Evolutionary conservation across 2,329 filamentous ascomycete species (phyloP).

Genomic region (Claviceps capensis): DNA sequence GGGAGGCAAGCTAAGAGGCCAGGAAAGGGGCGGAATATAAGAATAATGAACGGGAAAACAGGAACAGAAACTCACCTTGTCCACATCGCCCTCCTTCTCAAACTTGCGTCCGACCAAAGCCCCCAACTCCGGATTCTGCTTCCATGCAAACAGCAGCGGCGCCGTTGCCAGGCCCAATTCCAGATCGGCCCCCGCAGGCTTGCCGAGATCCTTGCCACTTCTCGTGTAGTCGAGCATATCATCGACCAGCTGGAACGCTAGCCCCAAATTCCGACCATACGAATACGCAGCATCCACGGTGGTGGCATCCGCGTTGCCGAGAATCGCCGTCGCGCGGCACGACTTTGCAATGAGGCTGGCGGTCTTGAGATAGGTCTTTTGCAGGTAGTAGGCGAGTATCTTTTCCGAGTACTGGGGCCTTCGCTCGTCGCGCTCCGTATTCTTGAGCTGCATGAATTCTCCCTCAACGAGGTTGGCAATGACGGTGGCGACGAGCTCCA

Average conservation of each 20-base stretch:
- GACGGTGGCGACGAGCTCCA: constrained; percentile 85
- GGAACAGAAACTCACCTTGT: constrained; percentile 44
- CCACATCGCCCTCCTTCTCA: constrained; percentile 65
- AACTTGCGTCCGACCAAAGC: constrained; percentile 88
- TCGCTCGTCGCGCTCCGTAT: constrained; percentile 77
- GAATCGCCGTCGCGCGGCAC: constrained; percentile 75
- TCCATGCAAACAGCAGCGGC: constrained; percentile 91
- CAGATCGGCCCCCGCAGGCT: constrained; percentile 87
- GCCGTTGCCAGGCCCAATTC: constrained; percentile 90
- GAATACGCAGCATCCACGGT: constrained; percentile 84
- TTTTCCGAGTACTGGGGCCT: constrained; percentile 80
- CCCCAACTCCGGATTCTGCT: constrained; percentile 71
- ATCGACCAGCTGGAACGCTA: constrained; percentile 95
- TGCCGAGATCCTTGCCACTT: constrained; percentile 72
- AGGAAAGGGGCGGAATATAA: too few species aligned
- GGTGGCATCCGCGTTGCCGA: constrained; percentile 61
- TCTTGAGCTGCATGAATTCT: constrained; percentile 99
- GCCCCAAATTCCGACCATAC: constrained; percentile 84
- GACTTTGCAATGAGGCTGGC: constrained; percentile 94
- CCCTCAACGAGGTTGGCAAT: constrained; percentile 97
- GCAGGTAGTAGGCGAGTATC: constrained; percentile 81
- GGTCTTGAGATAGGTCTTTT: constrained; percentile 97
- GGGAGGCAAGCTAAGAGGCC: too few species aligned
- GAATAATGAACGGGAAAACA: background rate
- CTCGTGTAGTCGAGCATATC: constrained; percentile 96